Evolutionary conservation across 768 basidiomycete species (phyloP).

Genomic region (Gymnopilus dilepis): DNA sequence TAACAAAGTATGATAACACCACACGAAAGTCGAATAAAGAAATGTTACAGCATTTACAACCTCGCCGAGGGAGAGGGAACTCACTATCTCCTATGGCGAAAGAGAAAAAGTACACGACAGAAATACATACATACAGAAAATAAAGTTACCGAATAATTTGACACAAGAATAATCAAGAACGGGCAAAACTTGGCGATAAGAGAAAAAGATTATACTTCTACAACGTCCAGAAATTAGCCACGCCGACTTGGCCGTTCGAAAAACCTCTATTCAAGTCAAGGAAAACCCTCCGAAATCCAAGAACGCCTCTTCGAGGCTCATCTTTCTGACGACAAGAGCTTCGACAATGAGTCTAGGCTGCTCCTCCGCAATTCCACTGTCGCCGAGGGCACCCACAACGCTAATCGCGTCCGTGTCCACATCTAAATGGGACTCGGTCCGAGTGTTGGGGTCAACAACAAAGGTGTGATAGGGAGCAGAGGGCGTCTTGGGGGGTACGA

Average conservation of each 20-base stretch:
- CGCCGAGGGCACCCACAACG: conserved; percentile 27
- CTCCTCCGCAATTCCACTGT: conserved; percentile 14
- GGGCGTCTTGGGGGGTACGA: conserved; percentile 36
- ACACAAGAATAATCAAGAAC: neutral
- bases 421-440: conserved; percentile 33
- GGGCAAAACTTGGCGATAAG: too few relatives aligned
- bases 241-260: neutral
- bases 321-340: conserved; percentile 77
- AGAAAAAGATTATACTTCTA: too few relatives aligned
- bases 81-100: neutral
- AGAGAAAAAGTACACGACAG: neutral
- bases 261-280: conserved; percentile 32
- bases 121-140: neutral
- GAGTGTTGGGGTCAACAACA: conserved; percentile 22
- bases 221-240: neutral
- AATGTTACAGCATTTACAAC: neutral
- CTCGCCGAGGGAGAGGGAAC: neutral
- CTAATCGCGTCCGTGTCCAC: conserved; percentile 30
- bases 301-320: conserved; percentile 77
- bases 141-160: neutral
- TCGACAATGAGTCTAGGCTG: conserved; percentile 78
- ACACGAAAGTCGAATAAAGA: too few relatives aligned
- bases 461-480: conserved; percentile 32
- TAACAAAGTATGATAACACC: neutral
- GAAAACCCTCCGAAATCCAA: conserved; percentile 75